phyloP scores from a whole-genome alignment of 73 alveolate genomes.

The Paramecium octaurelia region DNA sequence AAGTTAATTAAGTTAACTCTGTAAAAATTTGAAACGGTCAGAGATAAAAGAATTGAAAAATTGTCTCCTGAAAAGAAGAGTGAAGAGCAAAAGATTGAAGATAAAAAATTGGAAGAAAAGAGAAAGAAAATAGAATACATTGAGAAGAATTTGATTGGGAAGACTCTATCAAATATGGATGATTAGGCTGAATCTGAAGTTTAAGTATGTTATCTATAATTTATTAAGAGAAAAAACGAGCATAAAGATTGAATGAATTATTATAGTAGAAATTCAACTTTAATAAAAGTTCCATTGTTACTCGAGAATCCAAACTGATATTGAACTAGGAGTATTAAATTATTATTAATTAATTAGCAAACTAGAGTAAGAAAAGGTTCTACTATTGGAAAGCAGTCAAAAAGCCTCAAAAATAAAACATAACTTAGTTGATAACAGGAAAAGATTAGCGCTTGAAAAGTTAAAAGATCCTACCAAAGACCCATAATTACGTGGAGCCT shows the following conservation, averaged over 20 bases:
- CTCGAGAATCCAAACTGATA: conserved; percentile 4
- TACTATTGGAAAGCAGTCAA: conserved; percentile 27
- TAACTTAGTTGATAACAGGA: neutral
- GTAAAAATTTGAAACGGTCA: neutral
- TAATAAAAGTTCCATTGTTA: neutral
- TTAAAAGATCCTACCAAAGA: conserved; percentile 24
- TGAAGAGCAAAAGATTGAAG: neutral
- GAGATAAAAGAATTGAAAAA: neutral
- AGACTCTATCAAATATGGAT: neutral
- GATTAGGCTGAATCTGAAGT: conserved; percentile 14
- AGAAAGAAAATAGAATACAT: neutral
- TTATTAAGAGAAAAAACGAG: conserved; percentile 18
- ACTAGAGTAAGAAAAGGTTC: conserved; percentile 16
- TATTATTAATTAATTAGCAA: neutral
- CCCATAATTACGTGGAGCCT: conserved; percentile 23
- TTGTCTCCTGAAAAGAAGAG: neutral
- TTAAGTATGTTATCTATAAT: neutral
- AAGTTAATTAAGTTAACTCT: neutral
- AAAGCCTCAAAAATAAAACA: conserved; percentile 34
- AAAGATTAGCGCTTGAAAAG: conserved; percentile 28
- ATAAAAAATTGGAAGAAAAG: neutral
- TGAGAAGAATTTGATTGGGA: neutral
- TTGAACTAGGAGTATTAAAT: conserved; percentile 15
- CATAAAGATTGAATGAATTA: conserved; percentile 24
- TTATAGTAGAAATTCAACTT: neutral